Conservation (phyloP, 306 rosid genomes). For the Cicer arietinum region DNA sequence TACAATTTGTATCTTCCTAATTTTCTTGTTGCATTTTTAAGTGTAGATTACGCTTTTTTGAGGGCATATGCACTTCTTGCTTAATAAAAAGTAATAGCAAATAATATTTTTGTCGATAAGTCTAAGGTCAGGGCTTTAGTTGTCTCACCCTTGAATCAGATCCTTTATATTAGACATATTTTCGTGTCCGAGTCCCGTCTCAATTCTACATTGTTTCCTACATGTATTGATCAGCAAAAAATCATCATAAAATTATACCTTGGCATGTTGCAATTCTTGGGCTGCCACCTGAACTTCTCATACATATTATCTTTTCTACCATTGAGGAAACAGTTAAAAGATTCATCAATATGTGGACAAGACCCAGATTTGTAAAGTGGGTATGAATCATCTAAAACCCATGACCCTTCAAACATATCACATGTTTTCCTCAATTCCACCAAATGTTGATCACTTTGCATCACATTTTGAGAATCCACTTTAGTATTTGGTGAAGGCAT, state of each 20-base stretch:
- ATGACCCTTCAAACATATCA: conserved; percentile 73
- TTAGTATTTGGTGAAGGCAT: conserved; percentile 1
- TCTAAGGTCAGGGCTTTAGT: neutral
- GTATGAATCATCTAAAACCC: conserved; percentile 77
- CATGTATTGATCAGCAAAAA: neutral
- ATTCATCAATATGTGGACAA: conserved; percentile 73
- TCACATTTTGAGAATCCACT: conserved; percentile 35
- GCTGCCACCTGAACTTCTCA: conserved; percentile 77
- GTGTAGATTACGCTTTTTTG: no score
- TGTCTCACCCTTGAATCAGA: neutral
- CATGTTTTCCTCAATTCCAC: conserved; percentile 53
- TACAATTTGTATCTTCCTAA: no score
- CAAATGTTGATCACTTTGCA: conserved; percentile 32
- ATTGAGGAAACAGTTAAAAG: conserved; percentile 67
- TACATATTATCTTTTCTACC: conserved; percentile 65
- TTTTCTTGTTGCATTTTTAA: no score
- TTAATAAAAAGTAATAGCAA: no score
- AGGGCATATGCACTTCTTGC: no score
- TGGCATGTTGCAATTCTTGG: conserved; percentile 72
- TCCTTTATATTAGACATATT: no score
- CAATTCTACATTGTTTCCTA: conserved; percentile 14
- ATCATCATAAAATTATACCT: conserved; percentile 55
- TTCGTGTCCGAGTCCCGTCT: no score
- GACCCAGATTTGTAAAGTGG: conserved; percentile 78
- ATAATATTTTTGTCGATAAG: neutral